phyloP scores from a whole-genome alignment of 441 rosid genomes.

The Jatropha multifida region DNA sequence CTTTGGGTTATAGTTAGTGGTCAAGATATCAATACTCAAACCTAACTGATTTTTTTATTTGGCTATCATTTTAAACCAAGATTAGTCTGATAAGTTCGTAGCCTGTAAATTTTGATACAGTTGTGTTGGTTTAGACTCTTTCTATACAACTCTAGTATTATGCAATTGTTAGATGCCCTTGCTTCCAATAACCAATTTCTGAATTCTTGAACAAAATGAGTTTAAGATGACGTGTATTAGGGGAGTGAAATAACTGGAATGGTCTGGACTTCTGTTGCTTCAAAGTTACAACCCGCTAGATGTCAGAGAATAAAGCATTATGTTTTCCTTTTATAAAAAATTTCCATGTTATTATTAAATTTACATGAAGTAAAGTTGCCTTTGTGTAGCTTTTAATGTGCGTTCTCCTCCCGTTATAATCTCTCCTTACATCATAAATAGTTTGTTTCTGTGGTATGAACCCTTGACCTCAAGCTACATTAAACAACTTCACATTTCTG shows the following conservation, averaged over 20 bases:
- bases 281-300: neutral
- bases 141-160: neutral
- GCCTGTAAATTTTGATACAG: too few species aligned
- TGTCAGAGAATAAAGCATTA: neutral
- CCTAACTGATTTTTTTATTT: neutral
- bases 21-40: neutral
- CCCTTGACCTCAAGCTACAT: neutral
- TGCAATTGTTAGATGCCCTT: slow-evolving; percentile 4
- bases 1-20: neutral
- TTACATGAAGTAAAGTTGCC: neutral
- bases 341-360: neutral
- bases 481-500: neutral
- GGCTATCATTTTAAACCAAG: neutral
- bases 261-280: neutral
- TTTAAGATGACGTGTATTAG: neutral
- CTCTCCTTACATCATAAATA: neutral
- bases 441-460: neutral
- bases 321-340: neutral
- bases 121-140: neutral
- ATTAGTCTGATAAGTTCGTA: neutral
- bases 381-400: neutral
- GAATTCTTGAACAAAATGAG: neutral
- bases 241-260: neutral
- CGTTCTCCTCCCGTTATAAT: neutral
- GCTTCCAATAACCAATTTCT: neutral